These are phyloP conservation scores for Pisolithus sp. DNA, from an alignment of 768 basidiomycete species.

Conservation along the genomic window DNA sequence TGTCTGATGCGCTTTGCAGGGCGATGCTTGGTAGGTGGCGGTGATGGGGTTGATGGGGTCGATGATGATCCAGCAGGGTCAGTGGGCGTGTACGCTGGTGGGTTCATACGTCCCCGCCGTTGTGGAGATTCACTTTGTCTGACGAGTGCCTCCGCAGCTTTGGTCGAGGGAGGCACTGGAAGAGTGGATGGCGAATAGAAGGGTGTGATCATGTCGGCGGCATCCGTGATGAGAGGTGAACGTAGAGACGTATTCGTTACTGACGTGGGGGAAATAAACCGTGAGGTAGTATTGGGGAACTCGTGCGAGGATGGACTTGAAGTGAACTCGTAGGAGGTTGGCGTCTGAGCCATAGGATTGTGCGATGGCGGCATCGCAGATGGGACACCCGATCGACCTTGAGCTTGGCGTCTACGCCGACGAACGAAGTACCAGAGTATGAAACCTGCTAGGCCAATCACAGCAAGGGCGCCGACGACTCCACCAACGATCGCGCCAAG, in stretches of 20 bases:
- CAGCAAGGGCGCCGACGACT: slow-evolving; percentile 11
- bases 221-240: slow-evolving; percentile 8
- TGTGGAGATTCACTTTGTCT: slow-evolving; percentile 1
- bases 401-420: slow-evolving; percentile 7
- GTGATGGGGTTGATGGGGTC: background rate
- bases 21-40: background rate
- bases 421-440: slow-evolving; percentile 3
- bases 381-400: background rate
- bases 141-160: slow-evolving; percentile 2
- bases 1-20: background rate
- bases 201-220: slow-evolving; percentile 18
- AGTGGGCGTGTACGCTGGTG: slow-evolving; percentile 20
- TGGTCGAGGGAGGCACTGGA: background rate
- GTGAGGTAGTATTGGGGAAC: slow-evolving; percentile 10
- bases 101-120: slow-evolving; percentile 18
- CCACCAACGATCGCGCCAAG: slow-evolving; percentile 17
- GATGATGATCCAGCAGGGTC: background rate
- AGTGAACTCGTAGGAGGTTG: background rate
- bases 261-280: background rate
- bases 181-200: slow-evolving; percentile 11
- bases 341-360: background rate
- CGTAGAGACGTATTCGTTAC: background rate
- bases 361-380: background rate
- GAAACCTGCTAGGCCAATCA: slow-evolving; percentile 13
- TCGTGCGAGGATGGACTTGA: slow-evolving; percentile 1